Percentiles rank a stretch among this genome's conserved stretches.
Conservation (phyloP, 345 rosid species). For the Linum trigynum region DNA sequence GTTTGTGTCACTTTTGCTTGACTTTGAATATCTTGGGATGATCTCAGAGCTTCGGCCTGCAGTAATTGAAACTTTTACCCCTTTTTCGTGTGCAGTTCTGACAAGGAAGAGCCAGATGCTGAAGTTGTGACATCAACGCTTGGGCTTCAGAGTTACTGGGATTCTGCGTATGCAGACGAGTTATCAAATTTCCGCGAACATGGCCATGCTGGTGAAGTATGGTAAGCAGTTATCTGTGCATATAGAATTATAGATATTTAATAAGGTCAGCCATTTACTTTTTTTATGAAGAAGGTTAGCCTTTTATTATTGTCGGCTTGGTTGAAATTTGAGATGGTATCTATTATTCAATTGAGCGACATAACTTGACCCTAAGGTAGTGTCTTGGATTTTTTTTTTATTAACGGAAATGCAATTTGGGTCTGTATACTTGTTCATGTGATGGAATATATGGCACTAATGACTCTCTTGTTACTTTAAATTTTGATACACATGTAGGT, state of each 20-base stretch:
- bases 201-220: conserved; percentile 92
- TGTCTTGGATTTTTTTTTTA: not conserved
- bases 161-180: conserved; percentile 86
- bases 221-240: conserved; percentile 32
- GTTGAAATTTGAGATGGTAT: not conserved
- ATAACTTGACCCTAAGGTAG: not conserved
- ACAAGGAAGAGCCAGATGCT: conserved; percentile 81
- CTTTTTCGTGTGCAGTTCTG: conserved; percentile 49
- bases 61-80: not conserved
- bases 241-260: not conserved
- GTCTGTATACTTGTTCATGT: not conserved
- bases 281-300: not conserved
- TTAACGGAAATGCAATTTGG: not conserved
- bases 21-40: not conserved
- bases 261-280: not conserved
- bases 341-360: not conserved
- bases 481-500: conserved; percentile 38
- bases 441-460: not conserved
- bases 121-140: conserved; percentile 75
- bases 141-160: conserved; percentile 94
- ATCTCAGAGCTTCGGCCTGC: not conserved
- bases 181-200: conserved; percentile 77
- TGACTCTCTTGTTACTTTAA: not conserved
- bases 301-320: not conserved
- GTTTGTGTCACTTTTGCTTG: not conserved